These are phyloP conservation scores for Seminavis robusta DNA, from an alignment of 108 stramenopile species.

Conservation along the genomic window DNA sequence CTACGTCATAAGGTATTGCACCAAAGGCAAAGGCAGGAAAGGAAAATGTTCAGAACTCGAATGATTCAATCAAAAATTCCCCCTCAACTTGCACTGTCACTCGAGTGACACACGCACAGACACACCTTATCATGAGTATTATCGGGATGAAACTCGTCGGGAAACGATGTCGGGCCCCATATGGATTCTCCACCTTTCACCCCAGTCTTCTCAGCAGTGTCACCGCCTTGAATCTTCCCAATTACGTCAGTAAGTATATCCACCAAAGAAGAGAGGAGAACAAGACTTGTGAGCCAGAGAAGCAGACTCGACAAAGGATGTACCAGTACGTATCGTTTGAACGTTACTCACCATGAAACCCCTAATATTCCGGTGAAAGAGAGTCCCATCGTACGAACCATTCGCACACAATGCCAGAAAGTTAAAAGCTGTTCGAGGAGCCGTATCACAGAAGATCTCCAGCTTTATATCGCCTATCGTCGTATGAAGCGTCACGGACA, in stretches of 20 bases:
- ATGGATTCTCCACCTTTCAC: constrained; percentile 88
- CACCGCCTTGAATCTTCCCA: constrained; percentile 26
- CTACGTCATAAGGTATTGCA: no score
- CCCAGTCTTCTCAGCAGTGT: constrained; percentile 56
- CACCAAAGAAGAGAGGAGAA: background rate
- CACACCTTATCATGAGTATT: constrained; percentile 83
- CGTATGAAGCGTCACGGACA: constrained; percentile 96
- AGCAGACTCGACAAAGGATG: no score
- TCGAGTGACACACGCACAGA: no score
- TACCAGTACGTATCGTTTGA: background rate
- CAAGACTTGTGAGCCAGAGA: no score
- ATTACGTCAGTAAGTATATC: background rate
- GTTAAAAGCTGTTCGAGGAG: constrained; percentile 84
- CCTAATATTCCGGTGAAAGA: constrained; percentile 94
- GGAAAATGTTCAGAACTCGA: no score
- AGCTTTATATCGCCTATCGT: constrained; percentile 90
- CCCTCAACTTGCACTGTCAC: no score
- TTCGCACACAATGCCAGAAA: constrained; percentile 85
- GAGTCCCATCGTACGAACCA: constrained; percentile 89
- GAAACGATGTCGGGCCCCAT: constrained; percentile 89
- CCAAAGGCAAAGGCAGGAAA: no score
- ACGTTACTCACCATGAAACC: constrained; percentile 92
- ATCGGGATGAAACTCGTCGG: constrained; percentile 93
- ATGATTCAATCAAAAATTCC: no score
- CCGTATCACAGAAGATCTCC: constrained; percentile 96